Percentiles rank a stretch among this genome's conserved stretches.
Conservation (phyloP, 495 filamentous ascomycete genomes). For the Penicillium pancosmium region DNA sequence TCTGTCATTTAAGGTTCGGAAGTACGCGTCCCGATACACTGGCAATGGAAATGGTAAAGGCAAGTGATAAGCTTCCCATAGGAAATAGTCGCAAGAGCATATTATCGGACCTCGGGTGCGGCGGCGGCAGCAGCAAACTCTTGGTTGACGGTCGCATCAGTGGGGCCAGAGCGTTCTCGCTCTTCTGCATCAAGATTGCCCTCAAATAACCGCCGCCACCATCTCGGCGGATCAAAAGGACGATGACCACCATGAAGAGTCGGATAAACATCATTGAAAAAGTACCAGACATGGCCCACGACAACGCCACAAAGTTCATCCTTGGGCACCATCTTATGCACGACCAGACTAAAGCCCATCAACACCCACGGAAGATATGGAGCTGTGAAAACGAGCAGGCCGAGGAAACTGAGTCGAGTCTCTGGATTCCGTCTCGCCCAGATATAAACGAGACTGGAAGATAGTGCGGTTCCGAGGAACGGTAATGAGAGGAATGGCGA, state of each 20-base stretch:
- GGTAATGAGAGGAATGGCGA: slow-evolving; percentile 84
- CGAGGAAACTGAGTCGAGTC: slow-evolving; percentile 86
- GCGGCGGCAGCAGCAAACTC: slow-evolving; percentile 45
- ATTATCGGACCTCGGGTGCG: slow-evolving; percentile 42
- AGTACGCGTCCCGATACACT: too few relatives aligned
- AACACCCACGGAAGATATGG: slow-evolving; percentile 97
- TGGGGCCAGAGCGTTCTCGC: slow-evolving; percentile 10
- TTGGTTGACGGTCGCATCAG: slow-evolving; percentile 33
- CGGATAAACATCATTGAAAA: slow-evolving; percentile 96
- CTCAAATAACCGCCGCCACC: slow-evolving; percentile 90
- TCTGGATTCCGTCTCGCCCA: slow-evolving; percentile 96
- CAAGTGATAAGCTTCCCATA: too few relatives aligned
- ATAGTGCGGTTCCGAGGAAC: slow-evolving; percentile 88
- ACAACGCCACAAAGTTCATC: slow-evolving; percentile 94
- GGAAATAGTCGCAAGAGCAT: too few relatives aligned
- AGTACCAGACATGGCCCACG: slow-evolving; percentile 97
- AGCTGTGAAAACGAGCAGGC: slow-evolving; percentile 85
- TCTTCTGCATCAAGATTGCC: slow-evolving; percentile 22
- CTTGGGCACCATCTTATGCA: slow-evolving; percentile 87
- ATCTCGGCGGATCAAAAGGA: slow-evolving; percentile 86
- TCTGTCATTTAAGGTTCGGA: too few relatives aligned
- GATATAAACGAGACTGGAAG: slow-evolving; percentile 93
- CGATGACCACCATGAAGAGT: slow-evolving; percentile 81
- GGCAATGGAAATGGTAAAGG: too few relatives aligned
- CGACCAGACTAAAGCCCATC: slow-evolving; percentile 82